Evolutionary conservation across 2,329 filamentous ascomycete genomes (phyloP).

Genomic region (Blastomyces emzantsi): DNA sequence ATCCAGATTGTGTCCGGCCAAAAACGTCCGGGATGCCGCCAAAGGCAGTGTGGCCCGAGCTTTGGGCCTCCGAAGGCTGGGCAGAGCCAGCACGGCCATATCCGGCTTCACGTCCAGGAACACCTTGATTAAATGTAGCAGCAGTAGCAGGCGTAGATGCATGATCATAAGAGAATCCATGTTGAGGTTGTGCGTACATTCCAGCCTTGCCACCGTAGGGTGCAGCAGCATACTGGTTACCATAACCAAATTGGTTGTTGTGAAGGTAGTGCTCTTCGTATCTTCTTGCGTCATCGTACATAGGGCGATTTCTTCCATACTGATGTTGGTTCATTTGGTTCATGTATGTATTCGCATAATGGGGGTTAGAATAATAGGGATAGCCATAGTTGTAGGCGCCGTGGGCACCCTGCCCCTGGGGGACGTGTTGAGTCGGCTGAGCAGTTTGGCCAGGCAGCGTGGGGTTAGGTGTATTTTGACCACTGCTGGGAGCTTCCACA

Average conservation of each 20-base stretch:
- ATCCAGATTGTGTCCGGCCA: slow-evolving; percentile 49
- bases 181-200: slow-evolving; percentile 56
- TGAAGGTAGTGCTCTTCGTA: slow-evolving; percentile 40
- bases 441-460: slow-evolving; percentile 49
- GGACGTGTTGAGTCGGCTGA: slow-evolving; percentile 45
- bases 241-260: slow-evolving; percentile 47
- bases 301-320: slow-evolving; percentile 41
- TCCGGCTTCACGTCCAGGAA: slow-evolving; percentile 46
- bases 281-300: slow-evolving; percentile 42
- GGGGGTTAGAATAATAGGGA: slow-evolving; percentile 52
- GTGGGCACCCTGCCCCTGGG: slow-evolving; percentile 44
- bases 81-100: slow-evolving; percentile 52
- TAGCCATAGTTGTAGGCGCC: slow-evolving; percentile 52
- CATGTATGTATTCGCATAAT: slow-evolving; percentile 53
- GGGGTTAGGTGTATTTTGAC: slow-evolving; percentile 84
- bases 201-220: slow-evolving; percentile 46
- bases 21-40: slow-evolving; percentile 51
- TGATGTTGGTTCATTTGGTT: slow-evolving; percentile 43
- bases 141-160: slow-evolving; percentile 55
- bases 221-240: slow-evolving; percentile 42
- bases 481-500: slow-evolving; percentile 70
- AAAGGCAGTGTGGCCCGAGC: slow-evolving; percentile 43
- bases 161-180: slow-evolving; percentile 57
- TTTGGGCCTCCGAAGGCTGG: slow-evolving; percentile 47
- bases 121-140: slow-evolving; percentile 35